Evolutionary conservation across 805 yeast genomes (phyloP).

Genomic region (Yarrowia deformans): DNA sequence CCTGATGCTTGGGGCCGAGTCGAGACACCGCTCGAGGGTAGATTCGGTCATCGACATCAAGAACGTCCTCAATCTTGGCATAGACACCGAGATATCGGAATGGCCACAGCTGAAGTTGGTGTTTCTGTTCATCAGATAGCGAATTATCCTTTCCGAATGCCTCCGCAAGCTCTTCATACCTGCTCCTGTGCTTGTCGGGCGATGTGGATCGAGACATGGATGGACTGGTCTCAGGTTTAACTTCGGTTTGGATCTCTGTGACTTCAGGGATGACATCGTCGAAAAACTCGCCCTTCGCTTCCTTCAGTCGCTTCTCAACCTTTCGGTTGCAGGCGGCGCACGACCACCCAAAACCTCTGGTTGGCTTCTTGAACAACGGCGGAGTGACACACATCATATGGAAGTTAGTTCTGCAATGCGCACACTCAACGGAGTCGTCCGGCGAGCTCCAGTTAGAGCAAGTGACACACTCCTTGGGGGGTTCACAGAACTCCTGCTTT

Average conservation of each 20-base stretch:
- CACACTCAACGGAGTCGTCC: conserved; percentile 77
- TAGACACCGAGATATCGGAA: conserved; percentile 81
- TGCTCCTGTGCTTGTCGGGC: conserved; percentile 23
- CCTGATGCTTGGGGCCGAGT: conserved; percentile 75
- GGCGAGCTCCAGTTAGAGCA: conserved; percentile 88
- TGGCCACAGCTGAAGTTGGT: conserved; percentile 62
- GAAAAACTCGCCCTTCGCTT: conserved; percentile 43
- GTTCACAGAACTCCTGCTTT: conserved; percentile 65
- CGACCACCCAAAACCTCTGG: conserved; percentile 89
- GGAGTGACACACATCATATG: conserved; percentile 90
- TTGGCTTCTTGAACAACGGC: conserved; percentile 78
- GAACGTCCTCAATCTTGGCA: conserved; percentile 74
- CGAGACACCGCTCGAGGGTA: conserved; percentile 82
- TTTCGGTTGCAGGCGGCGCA: conserved; percentile 72
- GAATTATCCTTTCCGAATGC: conserved; percentile 48
- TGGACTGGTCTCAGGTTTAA: conserved; percentile 10
- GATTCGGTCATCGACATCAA: conserved; percentile 78
- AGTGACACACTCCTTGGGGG: conserved; percentile 72
- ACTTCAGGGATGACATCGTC: conserved; percentile 30
- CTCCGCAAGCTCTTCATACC: conserved; percentile 46
- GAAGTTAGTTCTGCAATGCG: conserved; percentile 71
- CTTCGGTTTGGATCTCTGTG: conserved; percentile 1
- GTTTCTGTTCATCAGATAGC: conserved; percentile 47
- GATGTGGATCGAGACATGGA: conserved; percentile 30
- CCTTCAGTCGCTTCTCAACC: conserved; percentile 44